Evolutionary conservation across 257 asterid species (phyloP).

Genomic region (Solanum virginianum): DNA sequence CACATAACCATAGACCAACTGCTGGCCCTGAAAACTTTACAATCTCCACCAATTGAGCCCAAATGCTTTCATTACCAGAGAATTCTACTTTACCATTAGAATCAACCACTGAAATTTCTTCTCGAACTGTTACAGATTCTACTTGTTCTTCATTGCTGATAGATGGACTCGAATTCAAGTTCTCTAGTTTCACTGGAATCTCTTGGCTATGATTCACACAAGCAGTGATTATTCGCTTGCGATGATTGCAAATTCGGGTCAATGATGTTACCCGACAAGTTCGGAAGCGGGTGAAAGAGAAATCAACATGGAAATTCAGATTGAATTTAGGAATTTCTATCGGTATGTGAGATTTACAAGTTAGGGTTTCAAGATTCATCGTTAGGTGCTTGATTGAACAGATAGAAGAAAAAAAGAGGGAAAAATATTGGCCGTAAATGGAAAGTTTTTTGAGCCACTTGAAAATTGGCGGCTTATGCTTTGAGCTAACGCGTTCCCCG

Average conservation of each 20-base stretch:
- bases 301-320: background rate
- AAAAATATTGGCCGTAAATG: background rate
- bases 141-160: background rate
- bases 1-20: constrained; percentile 85
- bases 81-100: constrained; percentile 19
- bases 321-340: constrained; percentile 1
- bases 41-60: constrained; percentile 69
- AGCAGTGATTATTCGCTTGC: background rate
- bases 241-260: background rate
- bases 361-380: constrained; percentile 38
- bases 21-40: constrained; percentile 97
- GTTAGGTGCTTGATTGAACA: background rate
- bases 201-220: constrained; percentile 42
- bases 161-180: background rate
- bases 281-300: background rate
- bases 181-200: background rate
- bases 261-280: background rate
- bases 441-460: background rate
- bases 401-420: background rate
- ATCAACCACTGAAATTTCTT: constrained; percentile 11
- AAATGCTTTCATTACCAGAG: constrained; percentile 42
- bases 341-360: constrained; percentile 13
- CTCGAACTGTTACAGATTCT: constrained; percentile 11
- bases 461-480: background rate
- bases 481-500: background rate